Conservation (phyloP, 345 rosid genomes). For the Rhodamnia argentea region DNA sequence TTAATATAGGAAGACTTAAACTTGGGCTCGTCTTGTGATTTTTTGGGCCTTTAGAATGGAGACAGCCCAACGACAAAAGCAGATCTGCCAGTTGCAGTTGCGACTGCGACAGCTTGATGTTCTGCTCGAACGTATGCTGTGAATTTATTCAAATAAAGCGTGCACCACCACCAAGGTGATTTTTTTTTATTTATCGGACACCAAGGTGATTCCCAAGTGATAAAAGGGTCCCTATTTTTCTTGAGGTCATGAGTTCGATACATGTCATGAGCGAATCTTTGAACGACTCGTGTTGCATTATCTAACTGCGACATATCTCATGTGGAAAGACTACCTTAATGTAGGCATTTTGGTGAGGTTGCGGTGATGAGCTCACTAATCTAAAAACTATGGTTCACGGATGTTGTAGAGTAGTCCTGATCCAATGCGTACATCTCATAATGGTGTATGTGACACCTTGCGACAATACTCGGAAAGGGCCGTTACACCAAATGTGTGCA, state of each 20-base stretch:
- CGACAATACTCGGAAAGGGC: not conserved
- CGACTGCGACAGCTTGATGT: not conserved
- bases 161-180: not conserved
- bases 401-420: accelerated
- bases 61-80: not conserved
- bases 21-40: not conserved
- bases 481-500: not conserved
- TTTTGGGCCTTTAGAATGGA: not conserved
- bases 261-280: not conserved
- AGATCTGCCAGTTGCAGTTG: not conserved
- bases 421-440: not conserved
- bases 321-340: not conserved
- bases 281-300: accelerated
- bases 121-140: not conserved
- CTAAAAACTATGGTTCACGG: accelerated
- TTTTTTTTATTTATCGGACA: too few relatives aligned
- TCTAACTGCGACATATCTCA: not conserved
- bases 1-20: not conserved
- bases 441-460: not conserved
- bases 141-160: not conserved
- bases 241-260: not conserved
- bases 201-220: not conserved
- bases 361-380: not conserved
- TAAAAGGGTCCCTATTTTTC: not conserved
- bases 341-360: not conserved